Evolutionary conservation across 805 yeast genomes (phyloP).

Genomic region (Phaffomyces antillensis): DNA sequence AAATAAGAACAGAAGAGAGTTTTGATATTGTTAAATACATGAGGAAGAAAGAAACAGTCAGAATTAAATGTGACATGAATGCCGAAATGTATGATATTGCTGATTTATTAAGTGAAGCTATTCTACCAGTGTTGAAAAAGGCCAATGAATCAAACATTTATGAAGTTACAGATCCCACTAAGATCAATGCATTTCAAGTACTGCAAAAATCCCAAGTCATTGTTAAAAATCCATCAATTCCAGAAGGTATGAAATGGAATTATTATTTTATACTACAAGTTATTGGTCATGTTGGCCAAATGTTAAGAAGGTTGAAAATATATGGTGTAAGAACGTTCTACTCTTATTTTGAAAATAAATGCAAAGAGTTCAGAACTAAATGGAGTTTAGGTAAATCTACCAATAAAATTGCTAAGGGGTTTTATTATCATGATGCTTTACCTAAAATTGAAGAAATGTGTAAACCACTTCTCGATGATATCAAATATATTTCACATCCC

Average conservation of each 20-base stretch:
- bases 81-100: constrained; percentile 51
- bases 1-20: constrained; percentile 79
- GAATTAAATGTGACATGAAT: constrained; percentile 47
- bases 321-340: constrained; percentile 81
- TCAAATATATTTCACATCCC: constrained; percentile 53
- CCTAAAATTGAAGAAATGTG: constrained; percentile 37
- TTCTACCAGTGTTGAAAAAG: constrained; percentile 54
- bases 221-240: constrained; percentile 42
- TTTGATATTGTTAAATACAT: constrained; percentile 75
- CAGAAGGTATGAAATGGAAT: constrained; percentile 72
- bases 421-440: constrained; percentile 49
- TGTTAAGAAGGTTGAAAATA: constrained; percentile 58
- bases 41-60: constrained; percentile 56
- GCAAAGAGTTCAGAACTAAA: constrained; percentile 51
- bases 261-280: constrained; percentile 54
- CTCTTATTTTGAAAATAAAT: constrained; percentile 54
- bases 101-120: constrained; percentile 51
- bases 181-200: constrained; percentile 63
- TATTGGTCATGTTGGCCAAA: constrained; percentile 66
- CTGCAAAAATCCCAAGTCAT: constrained; percentile 61
- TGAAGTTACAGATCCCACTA: constrained; percentile 57
- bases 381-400: constrained; percentile 53
- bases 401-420: constrained; percentile 53
- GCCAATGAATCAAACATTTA: constrained; percentile 61
- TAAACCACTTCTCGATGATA: constrained; percentile 33